A percentile compares a stretch with the other conserved stretches of the same genome.
phyloP scores from a whole-genome alignment of 352 stramenopile genomes.

The Phytophthora multivora region DNA sequence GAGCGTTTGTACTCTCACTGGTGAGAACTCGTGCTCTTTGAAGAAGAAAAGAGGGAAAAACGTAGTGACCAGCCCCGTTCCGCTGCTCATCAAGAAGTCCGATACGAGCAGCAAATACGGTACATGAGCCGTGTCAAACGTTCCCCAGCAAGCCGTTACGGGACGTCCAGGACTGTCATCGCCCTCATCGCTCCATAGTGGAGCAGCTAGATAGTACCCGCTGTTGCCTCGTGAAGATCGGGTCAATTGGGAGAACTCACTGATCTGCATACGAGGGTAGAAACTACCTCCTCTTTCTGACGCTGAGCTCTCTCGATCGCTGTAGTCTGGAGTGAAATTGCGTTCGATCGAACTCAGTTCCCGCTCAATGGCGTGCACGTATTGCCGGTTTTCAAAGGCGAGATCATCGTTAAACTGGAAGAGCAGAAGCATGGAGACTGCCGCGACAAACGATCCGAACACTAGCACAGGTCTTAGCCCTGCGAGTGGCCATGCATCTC shows the following conservation, averaged over 20 bases:
- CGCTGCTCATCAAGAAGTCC: constrained; percentile 77
- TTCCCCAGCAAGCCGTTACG: constrained; percentile 29
- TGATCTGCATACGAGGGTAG: constrained; percentile 13
- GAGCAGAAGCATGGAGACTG: constrained; percentile 62
- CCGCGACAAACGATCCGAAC: constrained; percentile 61
- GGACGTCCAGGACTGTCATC: constrained; percentile 9
- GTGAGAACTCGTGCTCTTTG: constrained; percentile 55
- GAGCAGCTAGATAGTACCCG: constrained; percentile 17
- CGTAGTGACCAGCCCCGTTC: constrained; percentile 55
- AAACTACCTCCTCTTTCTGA: constrained; percentile 4
- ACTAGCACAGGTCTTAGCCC: constrained; percentile 71
- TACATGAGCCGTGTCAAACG: constrained; percentile 50
- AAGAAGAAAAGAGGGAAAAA: constrained; percentile 76
- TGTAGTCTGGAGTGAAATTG: constrained; percentile 65
- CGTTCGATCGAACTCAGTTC: constrained; percentile 69
- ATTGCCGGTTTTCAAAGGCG: constrained; percentile 68
- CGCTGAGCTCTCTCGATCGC: constrained; percentile 25
- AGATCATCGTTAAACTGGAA: constrained; percentile 85
- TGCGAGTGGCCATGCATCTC: constrained; percentile 74
- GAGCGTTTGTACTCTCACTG: constrained; percentile 59
- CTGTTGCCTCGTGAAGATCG: constrained; percentile 10
- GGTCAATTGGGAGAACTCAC: constrained; percentile 43
- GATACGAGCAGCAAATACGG: constrained; percentile 65
- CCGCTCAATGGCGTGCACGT: constrained; percentile 57
- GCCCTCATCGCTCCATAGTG: constrained; percentile 10